These are phyloP conservation scores for Aspergillus terreus DNA, from an alignment of 2,329 filamentous ascomycete genomes.

Conservation along the genomic window DNA sequence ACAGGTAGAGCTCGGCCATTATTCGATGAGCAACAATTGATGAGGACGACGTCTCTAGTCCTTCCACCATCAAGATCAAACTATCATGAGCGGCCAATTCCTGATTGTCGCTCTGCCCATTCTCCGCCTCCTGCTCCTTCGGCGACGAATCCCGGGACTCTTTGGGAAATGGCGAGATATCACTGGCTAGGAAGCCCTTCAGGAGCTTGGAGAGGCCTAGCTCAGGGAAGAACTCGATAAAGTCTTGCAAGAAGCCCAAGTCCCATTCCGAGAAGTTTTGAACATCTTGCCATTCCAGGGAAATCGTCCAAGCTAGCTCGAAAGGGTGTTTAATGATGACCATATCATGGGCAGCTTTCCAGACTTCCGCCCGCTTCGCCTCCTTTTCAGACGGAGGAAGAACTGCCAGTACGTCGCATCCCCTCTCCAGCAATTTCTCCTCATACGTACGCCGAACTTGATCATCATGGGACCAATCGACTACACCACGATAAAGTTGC, in stretches of 20 bases:
- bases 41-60: slow-evolving; percentile 58
- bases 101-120: slow-evolving; percentile 41
- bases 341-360: slow-evolving; percentile 82
- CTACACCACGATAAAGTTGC: slow-evolving; percentile 72
- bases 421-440: slow-evolving; percentile 80
- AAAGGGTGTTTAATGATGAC: slow-evolving; percentile 93
- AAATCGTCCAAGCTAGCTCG: slow-evolving; percentile 83
- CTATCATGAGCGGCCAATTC: slow-evolving; percentile 73
- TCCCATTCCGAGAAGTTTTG: slow-evolving; percentile 75
- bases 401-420: slow-evolving; percentile 71
- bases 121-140: slow-evolving; percentile 12
- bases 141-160: slow-evolving; percentile 6
- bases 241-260: slow-evolving; percentile 71
- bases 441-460: slow-evolving; percentile 79
- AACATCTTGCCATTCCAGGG: slow-evolving; percentile 82
- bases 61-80: slow-evolving; percentile 74
- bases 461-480: slow-evolving; percentile 88
- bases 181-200: slow-evolving; percentile 75
- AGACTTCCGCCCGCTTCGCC: slow-evolving; percentile 66
- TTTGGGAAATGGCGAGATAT: slow-evolving; percentile 73
- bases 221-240: slow-evolving; percentile 78
- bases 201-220: slow-evolving; percentile 79
- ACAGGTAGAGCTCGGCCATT: slow-evolving; percentile 76
- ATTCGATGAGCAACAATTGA: slow-evolving; percentile 82
- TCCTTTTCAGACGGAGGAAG: slow-evolving; percentile 65